Evolutionary conservation across 371 early-diverging fungal species (phyloP).

Genomic region (Capillidium heterosporum): DNA sequence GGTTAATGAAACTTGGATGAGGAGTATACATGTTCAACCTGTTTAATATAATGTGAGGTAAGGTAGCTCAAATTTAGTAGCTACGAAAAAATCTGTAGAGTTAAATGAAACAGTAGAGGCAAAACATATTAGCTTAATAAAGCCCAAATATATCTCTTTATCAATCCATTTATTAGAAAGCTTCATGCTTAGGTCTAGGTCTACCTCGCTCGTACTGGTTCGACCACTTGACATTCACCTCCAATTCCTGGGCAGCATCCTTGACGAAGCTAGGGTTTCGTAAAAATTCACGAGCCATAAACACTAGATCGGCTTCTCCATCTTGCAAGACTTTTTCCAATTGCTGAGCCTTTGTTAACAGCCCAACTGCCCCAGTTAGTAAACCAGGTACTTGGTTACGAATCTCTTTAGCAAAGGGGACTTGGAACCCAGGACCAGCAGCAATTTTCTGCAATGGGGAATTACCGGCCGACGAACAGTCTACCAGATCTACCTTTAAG

Average conservation of each 20-base stretch:
- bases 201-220: constrained; percentile 34
- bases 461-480: constrained; percentile 52
- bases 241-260: constrained; percentile 33
- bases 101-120: no score
- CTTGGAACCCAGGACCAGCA: constrained; percentile 41
- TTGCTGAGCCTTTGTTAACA: constrained; percentile 37
- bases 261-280: constrained; percentile 36
- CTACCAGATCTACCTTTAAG: constrained; percentile 59
- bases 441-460: constrained; percentile 25
- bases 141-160: no score
- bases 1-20: no score
- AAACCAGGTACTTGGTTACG: constrained; percentile 32
- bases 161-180: background rate
- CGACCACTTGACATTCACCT: constrained; percentile 36
- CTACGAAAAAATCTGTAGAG: no score
- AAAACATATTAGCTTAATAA: no score
- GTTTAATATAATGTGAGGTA: no score
- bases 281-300: constrained; percentile 56
- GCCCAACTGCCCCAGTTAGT: constrained; percentile 50
- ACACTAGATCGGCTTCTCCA: constrained; percentile 52
- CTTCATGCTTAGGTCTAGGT: constrained; percentile 3
- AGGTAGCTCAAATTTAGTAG: no score
- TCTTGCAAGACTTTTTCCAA: constrained; percentile 45
- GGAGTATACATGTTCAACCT: no score
- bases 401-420: constrained; percentile 40